Evolutionary conservation across 2,329 filamentous ascomycete species (phyloP), one percentile per base, ranked within the genome.

Genomic region (Fusarium coicis): DNA sequence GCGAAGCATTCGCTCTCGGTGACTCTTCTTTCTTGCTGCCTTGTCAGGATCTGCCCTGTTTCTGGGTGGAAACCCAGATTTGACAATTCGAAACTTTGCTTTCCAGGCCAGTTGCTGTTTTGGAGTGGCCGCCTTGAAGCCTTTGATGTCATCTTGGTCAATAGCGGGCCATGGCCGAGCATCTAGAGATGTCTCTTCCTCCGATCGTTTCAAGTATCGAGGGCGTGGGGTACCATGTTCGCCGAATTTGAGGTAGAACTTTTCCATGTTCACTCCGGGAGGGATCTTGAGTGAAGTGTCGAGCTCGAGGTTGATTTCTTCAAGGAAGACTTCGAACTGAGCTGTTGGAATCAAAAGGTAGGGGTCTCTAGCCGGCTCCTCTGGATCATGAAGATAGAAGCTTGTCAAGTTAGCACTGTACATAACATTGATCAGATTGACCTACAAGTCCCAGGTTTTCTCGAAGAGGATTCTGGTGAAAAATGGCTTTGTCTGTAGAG

Each of bases 371-470:
- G 84, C 80, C 19, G 84, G 81, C 12, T 83, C 73, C 7, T 83
- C 80, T 1, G 89, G 87, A 53, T 88, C 84, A 78, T 90, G 86
- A 40, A 94, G 78, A 79, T 93, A 95, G 81, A 92, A 94, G 61
- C 92, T 93, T 53, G 19, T 23, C 16, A 23, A 32, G 60, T 78
- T 57, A 78, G 69, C 23, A 66, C 14, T 26, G 40, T 50, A 14
- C 16, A 40, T 11, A 44, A 14, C 6, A n/a, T 8, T 21, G 4
- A 40, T 14, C 39, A 18, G 23, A 16, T 5, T 1, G 40, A 60
- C 91, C 86, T 85, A 96, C 93, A 97, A 83, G 70, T 96, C 91
- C 95, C 95, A 97, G 16, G 84, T 78, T 66, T 89, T 87, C 5
- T 84, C 81, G 75, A 88, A 89, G 72, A 93, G 85, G 55, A 93